A percentile compares a stretch with the other conserved stretches of the same genome.
Conservation (phyloP, 2,329 filamentous ascomycete species). For the Magnaporthiopsis poae region DNA sequence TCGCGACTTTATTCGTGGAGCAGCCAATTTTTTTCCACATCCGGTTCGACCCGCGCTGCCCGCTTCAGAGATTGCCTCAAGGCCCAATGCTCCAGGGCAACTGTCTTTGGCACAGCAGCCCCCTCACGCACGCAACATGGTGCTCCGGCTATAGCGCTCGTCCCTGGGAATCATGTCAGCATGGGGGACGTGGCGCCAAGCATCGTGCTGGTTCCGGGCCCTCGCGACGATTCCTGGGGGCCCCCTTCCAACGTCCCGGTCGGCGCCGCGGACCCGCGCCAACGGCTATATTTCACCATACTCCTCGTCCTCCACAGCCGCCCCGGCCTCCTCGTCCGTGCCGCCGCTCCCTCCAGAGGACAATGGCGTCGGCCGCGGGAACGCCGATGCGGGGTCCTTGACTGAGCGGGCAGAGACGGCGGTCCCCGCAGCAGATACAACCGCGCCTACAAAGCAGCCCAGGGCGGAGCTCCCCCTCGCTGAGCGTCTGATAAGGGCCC, state of each 20-base stretch:
- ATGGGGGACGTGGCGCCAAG: constrained; percentile 31
- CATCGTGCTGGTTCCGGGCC: constrained; percentile 14
- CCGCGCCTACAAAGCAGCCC: not conserved
- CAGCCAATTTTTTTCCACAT: not conserved
- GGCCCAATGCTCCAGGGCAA: not conserved
- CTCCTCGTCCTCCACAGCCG: not conserved
- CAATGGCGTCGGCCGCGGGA: not conserved
- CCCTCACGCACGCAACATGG: not conserved
- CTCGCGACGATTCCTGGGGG: constrained; percentile 19
- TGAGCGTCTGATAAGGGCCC: not conserved
- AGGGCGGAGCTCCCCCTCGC: not conserved
- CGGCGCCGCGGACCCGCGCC: not conserved
- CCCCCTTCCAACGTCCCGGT: constrained; percentile 11
- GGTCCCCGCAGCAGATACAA: too few species aligned
- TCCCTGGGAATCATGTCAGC: constrained; percentile 34
- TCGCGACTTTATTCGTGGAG: too few species aligned
- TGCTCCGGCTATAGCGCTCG: constrained; percentile 35
- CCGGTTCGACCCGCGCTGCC: not conserved
- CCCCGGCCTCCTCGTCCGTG: constrained; percentile 12
- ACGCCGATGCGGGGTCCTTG: not conserved
- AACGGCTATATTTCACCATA: not conserved
- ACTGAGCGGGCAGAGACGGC: not conserved
- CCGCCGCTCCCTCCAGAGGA: not conserved
- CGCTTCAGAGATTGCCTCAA: not conserved
- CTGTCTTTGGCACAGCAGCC: not conserved